Evolutionary conservation across 306 rosid species (phyloP), one percentile per base, ranked within the genome.

Genomic region (Cucumis hystrix): DNA sequence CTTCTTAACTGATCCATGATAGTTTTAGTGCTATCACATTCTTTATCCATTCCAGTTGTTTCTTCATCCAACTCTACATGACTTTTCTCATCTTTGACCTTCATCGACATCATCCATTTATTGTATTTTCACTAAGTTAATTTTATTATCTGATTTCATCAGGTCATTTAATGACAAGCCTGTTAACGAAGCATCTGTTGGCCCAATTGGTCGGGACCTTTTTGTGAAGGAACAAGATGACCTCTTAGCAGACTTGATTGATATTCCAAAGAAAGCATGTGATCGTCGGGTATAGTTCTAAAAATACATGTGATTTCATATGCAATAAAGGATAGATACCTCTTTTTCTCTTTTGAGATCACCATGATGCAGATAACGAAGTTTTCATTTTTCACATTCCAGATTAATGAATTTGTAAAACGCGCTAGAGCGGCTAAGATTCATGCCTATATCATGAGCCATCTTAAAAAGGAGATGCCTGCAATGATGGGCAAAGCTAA

Each of bases 81-180:
- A 28, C 40, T 25, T 61, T 28, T 61, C 66, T 61, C 67, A 14
- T 14, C 40, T 14, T 5, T 15, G n/a, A 23, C 67, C 39, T 62
- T 62, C 68, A 15, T 33, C 8, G 21, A 15, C 3, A 30, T 15
- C 68, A 62, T 15, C 74, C 20, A 14, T 49, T 49, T 51, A 43
- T 68, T 70, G 51, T 25, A 40, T 47, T 30, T 12, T 76, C 18
- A n/a, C 41, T 58, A 74, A 58, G 75, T 15, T 17, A 76, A 55
- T 70, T 33, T 39, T 57, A 66, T 75, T 37, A 28, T 65, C 55
- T 82, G 47, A 49, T 10, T 79, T 41, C 33, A 71, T 43, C 74
- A 95, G 99, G 45, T 92, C 97, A 52, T 95, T 95, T 66, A 92
- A 92, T 68, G 99, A 89, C 72, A 92, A 95, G 75, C 90, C 89